Evolutionary conservation across 345 rosid genomes (phyloP), one percentile per base, ranked within the genome.

Genomic region (Arabis hirsuta): DNA sequence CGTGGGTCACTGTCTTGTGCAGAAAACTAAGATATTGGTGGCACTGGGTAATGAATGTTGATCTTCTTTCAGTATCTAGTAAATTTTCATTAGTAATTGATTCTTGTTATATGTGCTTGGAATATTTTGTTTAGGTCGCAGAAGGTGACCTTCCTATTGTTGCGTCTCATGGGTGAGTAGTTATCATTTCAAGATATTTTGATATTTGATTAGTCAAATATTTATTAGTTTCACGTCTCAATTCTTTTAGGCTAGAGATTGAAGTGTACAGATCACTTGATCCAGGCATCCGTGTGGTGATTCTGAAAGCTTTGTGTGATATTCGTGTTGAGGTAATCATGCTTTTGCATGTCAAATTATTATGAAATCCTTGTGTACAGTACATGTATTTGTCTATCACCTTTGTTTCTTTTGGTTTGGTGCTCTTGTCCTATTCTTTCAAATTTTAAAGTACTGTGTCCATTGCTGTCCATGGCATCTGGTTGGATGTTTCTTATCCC

Each of bases 1-100:
- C 96, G 31, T 93, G 98, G 98, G 73, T 93, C 75, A 93, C 98
- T 42, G 92, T 90, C 65, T 83, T 93, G 77, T 90, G 96, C 86
- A 83, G 90, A 84, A 93, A 93, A 80, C 69, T 93, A 76, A 84
- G 92, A 82, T 87, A 90, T 84, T 90, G 98, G 91, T 93, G 98
- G 98, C 96, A 86, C 73, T 93, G 98, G 98, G 98, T 93, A 88
- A 86, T 54, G 48, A 52, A 47, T 76, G 56, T 67, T 79, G 42
- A 55, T 52, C 65, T 34, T 12, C 47, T 76, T 74, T 73, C 26
- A n/a, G 38, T 45, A 48, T 63, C 43, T 56, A 55, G 48, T 39
- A 58, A 29, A 24, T 69, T 56, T 24, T 31, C 32, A 44, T 55
- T 32, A 9, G 45, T 27, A 45, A 4, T 55, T 55, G 19, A 10